These are phyloP conservation scores for Ophiobolus disseminans DNA, from an alignment of 2,329 filamentous ascomycete species.

Conservation along the genomic window DNA sequence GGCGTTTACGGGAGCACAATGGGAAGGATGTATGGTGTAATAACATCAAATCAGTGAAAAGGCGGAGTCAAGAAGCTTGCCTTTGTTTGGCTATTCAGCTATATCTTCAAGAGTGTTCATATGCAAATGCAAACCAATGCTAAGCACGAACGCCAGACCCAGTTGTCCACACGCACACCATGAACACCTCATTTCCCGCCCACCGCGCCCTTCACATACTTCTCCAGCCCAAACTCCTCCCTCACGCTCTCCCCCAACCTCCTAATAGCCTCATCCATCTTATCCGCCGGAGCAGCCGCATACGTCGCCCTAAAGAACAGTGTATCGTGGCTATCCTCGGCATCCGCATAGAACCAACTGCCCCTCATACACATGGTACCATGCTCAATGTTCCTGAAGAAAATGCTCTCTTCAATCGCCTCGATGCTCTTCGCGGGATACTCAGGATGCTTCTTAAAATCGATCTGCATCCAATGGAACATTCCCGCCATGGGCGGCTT, in stretches of 20 bases:
- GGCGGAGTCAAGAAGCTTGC: no score
- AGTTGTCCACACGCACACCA: background rate
- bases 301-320: slow-evolving; percentile 92
- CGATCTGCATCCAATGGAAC: slow-evolving; percentile 86
- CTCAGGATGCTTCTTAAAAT: slow-evolving; percentile 71
- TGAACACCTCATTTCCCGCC: slow-evolving; percentile 3
- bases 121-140: background rate
- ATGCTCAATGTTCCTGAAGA: slow-evolving; percentile 74
- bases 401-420: slow-evolving; percentile 84
- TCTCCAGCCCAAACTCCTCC: slow-evolving; percentile 61
- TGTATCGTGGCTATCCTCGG: slow-evolving; percentile 62
- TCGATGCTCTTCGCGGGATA: slow-evolving; percentile 59
- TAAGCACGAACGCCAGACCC: background rate
- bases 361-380: slow-evolving; percentile 84
- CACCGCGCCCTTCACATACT: slow-evolving; percentile 10
- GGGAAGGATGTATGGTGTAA: background rate
- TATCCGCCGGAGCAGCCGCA: slow-evolving; percentile 71
- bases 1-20: background rate
- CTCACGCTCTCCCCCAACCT: slow-evolving; percentile 78
- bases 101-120: background rate
- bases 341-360: slow-evolving; percentile 88
- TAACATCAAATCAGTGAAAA: no score
- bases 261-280: slow-evolving; percentile 59
- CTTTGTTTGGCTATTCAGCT: background rate
- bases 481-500: slow-evolving; percentile 83